Evolutionary conservation across 2,329 filamentous ascomycete genomes (phyloP).

Genomic region (Ampelomyces quisqualis): DNA sequence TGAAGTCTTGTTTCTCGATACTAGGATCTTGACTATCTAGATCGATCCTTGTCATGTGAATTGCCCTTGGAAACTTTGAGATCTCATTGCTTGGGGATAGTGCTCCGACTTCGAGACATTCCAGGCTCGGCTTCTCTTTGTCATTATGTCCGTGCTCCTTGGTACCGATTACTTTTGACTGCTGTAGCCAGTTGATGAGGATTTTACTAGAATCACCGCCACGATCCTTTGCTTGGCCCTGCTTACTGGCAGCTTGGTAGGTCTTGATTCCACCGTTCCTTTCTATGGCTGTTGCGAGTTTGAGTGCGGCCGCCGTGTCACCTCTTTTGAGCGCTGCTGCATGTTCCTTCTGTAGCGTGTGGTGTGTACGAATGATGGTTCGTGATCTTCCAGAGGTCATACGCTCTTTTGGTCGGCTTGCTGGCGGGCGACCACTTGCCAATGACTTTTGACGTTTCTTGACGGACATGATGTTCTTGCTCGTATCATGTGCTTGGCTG

Average conservation of each 20-base stretch:
- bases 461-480: slow-evolving; percentile 25
- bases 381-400: slow-evolving; percentile 61
- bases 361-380: slow-evolving; percentile 60
- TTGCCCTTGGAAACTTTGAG: slow-evolving; percentile 63
- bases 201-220: slow-evolving; percentile 65
- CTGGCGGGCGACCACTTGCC: slow-evolving; percentile 38
- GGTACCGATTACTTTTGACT: slow-evolving; percentile 24
- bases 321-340: slow-evolving; percentile 52
- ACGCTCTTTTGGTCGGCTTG: slow-evolving; percentile 29
- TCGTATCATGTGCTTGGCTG: slow-evolving; percentile 1
- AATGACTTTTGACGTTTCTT: slow-evolving; percentile 39
- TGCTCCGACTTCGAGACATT: slow-evolving; percentile 85
- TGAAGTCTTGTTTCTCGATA: slow-evolving; percentile 90
- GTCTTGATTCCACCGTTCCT: slow-evolving; percentile 59
- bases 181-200: slow-evolving; percentile 59
- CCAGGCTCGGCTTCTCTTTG: slow-evolving; percentile 43
- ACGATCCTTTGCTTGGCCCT: slow-evolving; percentile 60
- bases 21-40: slow-evolving; percentile 79
- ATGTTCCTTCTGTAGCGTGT: slow-evolving; percentile 59
- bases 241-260: slow-evolving; percentile 64
- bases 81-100: slow-evolving; percentile 83
- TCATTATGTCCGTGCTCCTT: slow-evolving; percentile 7
- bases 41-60: slow-evolving; percentile 82
- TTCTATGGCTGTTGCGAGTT: slow-evolving; percentile 54
- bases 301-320: slow-evolving; percentile 43